Conservation (phyloP, 2,329 filamentous ascomycete genomes). For the Pyrenophora seminiperda region DNA sequence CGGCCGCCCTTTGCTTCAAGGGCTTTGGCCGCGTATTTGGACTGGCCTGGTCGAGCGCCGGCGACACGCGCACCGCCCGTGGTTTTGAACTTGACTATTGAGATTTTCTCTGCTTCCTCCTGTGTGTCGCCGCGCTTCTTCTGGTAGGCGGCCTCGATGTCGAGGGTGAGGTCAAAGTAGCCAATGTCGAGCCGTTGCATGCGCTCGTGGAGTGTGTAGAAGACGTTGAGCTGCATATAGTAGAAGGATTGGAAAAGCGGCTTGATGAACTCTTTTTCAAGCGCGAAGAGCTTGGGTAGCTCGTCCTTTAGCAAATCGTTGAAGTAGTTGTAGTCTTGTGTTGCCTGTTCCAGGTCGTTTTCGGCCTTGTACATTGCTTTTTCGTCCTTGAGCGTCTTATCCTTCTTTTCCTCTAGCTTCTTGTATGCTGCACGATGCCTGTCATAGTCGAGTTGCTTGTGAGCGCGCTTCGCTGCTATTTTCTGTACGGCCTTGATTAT, state of each 20-base stretch:
- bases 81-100: conserved; percentile 90
- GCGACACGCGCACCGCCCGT: conserved; percentile 65
- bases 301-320: conserved; percentile 97
- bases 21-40: conserved; percentile 49
- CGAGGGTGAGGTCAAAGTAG: conserved; percentile 91
- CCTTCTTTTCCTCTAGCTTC: conserved; percentile 97
- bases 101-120: conserved; percentile 79
- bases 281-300: conserved; percentile 83
- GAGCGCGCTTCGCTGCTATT: conserved; percentile 83
- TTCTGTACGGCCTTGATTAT: conserved; percentile 97
- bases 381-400: conserved; percentile 93
- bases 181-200: conserved; percentile 98
- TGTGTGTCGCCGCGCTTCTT: conserved; percentile 88
- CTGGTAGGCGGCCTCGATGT: conserved; percentile 89
- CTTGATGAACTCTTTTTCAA: conserved; percentile 94
- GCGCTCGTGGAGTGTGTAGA: conserved; percentile 96
- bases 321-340: conserved; percentile 97
- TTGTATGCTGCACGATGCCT: conserved; percentile 81
- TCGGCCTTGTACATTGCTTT: conserved; percentile 97
- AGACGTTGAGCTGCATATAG: conserved; percentile 99
- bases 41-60: conserved; percentile 32
- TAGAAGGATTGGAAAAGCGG: conserved; percentile 99
- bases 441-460: conserved; percentile 97
- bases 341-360: conserved; percentile 85
- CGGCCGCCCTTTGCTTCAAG: conserved; percentile 45